Evolutionary conservation across 352 stramenopile genomes (phyloP).

Genomic region (Pythium sp.): DNA sequence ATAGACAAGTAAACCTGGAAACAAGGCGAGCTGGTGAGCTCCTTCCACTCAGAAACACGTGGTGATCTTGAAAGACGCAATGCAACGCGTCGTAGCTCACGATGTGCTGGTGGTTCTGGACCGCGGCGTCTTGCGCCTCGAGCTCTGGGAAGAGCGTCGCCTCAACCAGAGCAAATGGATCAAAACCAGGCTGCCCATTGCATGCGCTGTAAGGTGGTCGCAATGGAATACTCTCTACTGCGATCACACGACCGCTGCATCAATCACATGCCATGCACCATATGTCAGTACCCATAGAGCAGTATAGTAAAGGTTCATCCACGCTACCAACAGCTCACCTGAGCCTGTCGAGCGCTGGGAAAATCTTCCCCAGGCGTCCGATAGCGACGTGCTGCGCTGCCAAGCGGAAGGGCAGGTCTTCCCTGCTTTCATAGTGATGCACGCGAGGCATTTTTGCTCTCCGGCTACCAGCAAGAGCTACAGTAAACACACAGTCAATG

Average conservation of each 20-base stretch:
- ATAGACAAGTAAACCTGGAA: background rate
- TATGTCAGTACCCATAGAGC: background rate
- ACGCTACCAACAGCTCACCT: slow-evolving; percentile 17
- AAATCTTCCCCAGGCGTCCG: slow-evolving; percentile 36
- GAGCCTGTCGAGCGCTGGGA: slow-evolving; percentile 30
- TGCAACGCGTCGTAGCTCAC: slow-evolving; percentile 8
- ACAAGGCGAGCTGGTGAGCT: background rate
- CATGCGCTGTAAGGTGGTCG: background rate
- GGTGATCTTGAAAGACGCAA: background rate
- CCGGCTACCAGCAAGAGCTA: background rate
- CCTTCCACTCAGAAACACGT: background rate
- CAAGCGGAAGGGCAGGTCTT: slow-evolving; percentile 19
- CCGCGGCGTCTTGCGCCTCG: background rate
- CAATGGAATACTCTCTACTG: slow-evolving; percentile 14
- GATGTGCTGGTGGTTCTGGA: slow-evolving; percentile 1
- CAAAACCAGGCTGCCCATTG: background rate
- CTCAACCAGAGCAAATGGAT: background rate
- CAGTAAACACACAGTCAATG: background rate
- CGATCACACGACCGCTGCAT: slow-evolving; percentile 12
- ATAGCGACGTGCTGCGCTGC: slow-evolving; percentile 28
- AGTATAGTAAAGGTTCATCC: background rate
- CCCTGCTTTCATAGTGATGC: background rate
- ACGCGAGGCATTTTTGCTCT: background rate
- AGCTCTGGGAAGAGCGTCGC: slow-evolving; percentile 5
- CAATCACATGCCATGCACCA: background rate